Evolutionary conservation across 2,329 filamentous ascomycete species (phyloP), one percentile per base, ranked within the genome.

Genomic region (Alternaria burnsii): DNA sequence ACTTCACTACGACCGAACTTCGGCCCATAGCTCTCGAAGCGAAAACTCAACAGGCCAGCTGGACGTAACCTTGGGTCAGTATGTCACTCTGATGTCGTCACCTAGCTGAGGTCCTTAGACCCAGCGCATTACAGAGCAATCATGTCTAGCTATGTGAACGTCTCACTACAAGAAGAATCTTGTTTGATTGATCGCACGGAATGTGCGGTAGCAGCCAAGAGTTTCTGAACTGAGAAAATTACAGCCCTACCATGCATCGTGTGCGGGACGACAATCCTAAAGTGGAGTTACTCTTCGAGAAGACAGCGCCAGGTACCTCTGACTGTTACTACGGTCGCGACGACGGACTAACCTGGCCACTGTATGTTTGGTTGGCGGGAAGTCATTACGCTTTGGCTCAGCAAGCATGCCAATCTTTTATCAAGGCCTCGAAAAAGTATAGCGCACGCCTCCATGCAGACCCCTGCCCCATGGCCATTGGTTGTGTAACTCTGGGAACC

Each of bases 341-440:
- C 46, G 30, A 65, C 61, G 70, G 68, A 71, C 68, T 71, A 69
- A 68, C 55, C 53, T 55, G 55, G 56, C 53, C 51, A 22, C 66
- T 71, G 66, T 69, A 65, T 32, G 22, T 36, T 44, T 51, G 55
- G 42, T 54, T 58, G 40, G 36, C 61, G 32, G 40, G 22, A 34
- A 36, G 57, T 50, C 41, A 4, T 61, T 58, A 43, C 22, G 55
- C 61, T 36, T 55, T 64, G 66, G 64, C 55, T 51, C 43, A 59
- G 34, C 48, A 30, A 47, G 46, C 40, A 55, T 59, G 61, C 65
- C 62, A 67, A 68, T 70, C 34, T 65, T 68, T 76, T 76, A 76
- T 76, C 73, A 76, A 63, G 65, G 62, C 66, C 75, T 66, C 48
- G 54, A 71, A 68, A 14, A 14, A 66, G 73, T 53, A 60, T 73